Conservation (phyloP, 2,329 filamentous ascomycete species). For the Aciculosporium take region DNA sequence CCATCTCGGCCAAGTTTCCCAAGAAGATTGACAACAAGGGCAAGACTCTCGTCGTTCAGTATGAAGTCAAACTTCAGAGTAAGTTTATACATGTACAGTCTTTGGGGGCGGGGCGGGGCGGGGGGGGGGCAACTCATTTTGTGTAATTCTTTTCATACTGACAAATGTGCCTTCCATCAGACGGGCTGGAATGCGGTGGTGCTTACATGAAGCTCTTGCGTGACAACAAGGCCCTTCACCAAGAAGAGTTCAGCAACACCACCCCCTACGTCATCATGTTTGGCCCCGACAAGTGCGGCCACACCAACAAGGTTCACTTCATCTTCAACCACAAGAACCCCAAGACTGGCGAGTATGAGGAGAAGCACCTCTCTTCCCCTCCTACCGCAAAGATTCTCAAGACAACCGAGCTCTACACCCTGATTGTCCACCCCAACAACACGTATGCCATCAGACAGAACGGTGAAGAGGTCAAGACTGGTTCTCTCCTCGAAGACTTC, state of each 20-base stretch:
- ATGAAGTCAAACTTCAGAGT: constrained; percentile 99
- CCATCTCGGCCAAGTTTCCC: constrained; percentile 97
- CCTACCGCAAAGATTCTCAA: constrained; percentile 81
- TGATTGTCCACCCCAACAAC: constrained; percentile 94
- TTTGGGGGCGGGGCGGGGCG: too few species aligned
- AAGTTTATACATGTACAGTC: too few species aligned
- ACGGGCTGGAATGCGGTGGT: constrained; percentile 92
- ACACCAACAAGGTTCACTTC: constrained; percentile 96
- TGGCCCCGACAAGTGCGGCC: constrained; percentile 96
- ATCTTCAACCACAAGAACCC: constrained; percentile 99
- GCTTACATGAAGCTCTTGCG: constrained; percentile 98
- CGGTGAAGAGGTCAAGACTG: constrained; percentile 74
- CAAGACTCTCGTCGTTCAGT: constrained; percentile 94
- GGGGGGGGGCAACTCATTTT: too few species aligned
- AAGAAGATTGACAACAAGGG: constrained; percentile 95
- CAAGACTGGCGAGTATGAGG: constrained; percentile 98
- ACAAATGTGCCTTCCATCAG: constrained; percentile 27
- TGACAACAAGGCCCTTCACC: constrained; percentile 91
- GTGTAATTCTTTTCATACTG: neutral
- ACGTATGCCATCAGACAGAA: constrained; percentile 87
- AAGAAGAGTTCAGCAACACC: constrained; percentile 94
- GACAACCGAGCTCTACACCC: constrained; percentile 86
- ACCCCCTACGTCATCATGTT: constrained; percentile 99
- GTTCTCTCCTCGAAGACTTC: constrained; percentile 90
- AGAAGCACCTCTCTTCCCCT: constrained; percentile 87